Base-by-base conservation (phyloP, 2,329 filamentous ascomycete species). In the Colletotrichum liriopes region DNA sequence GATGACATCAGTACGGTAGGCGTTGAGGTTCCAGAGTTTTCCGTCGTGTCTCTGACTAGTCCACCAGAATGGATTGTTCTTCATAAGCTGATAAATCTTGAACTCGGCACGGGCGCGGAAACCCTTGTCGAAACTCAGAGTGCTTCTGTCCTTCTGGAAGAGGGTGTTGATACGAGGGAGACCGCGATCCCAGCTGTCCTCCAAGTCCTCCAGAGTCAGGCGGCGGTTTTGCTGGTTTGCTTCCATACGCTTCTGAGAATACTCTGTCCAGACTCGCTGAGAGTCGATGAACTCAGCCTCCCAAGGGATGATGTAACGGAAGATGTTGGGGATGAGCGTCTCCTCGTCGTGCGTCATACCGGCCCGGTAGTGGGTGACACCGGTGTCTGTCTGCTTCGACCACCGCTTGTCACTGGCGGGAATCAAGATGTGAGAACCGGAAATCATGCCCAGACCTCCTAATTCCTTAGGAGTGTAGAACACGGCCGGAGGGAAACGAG, bases 11-110 rank as follows among this genome's bases (percentile, higher is more conserved):
- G 96, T 98, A 74, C 96, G 88, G 83, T 98, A 98, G 1, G 94
- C 94, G 76, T 98, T 98, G 65, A 99, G 82, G 75, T 98, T 98
- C 96, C 96, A 99, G 5, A 99, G 83, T 79, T 98, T 98, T 80
- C 96, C 96, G 78, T 99, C 96, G 78, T 99, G 97, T 49, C 96
- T 89, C 82, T 98, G 96, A 78, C 94, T 97, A 5, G 96, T 99
- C 96, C 96, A 99, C 95, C 95, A 98, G 87, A 98, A 98, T 0
- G 96, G 96, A 80, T 98, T 98, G 84, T 93, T 97, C 90, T 97
- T 98, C 96, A 99, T 98, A 73, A 98, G 87, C 82, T 98, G 96
- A 80, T 98, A 99, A 39, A 96, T 92, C 87, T 99, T 99, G 87
- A 99, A 99, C 81, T 99, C 96, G 14, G 96, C 94, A 65, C 96